These are phyloP conservation scores for Fonsecaea monophora DNA, from an alignment of 2,329 filamentous ascomycete genomes.

Conservation along the genomic window DNA sequence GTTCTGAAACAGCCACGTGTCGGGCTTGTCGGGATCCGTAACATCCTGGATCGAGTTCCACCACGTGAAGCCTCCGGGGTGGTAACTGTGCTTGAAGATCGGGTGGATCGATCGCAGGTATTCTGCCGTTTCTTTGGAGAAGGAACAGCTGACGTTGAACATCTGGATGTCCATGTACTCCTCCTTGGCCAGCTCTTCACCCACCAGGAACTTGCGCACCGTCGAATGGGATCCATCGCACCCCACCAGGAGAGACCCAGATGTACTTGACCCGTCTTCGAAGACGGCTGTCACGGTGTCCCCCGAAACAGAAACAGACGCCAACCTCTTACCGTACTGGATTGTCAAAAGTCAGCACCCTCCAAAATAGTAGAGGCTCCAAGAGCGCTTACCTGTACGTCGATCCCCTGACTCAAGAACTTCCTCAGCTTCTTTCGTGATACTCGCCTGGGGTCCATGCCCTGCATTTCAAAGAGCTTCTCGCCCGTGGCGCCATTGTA, in stretches of 20 bases:
- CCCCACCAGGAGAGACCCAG: conserved; percentile 31
- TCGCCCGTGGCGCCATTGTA: conserved; percentile 31
- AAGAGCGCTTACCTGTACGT: conserved; percentile 7
- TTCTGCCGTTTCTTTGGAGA: conserved; percentile 29
- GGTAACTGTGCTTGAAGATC: conserved; percentile 31
- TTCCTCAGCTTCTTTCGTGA: conserved; percentile 23
- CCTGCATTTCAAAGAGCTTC: conserved; percentile 25
- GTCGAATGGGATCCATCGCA: conserved; percentile 31
- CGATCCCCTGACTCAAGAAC: conserved; percentile 23
- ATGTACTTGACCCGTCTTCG: conserved; percentile 25
- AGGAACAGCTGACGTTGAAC: conserved; percentile 22
- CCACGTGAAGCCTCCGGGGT: conserved; percentile 17
- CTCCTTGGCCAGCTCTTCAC: conserved; percentile 12
- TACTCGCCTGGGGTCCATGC: conserved; percentile 13
- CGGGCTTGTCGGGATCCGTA: conserved; percentile 24
- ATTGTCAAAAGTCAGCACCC: background rate
- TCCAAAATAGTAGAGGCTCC: background rate
- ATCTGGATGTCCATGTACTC: conserved; percentile 18
- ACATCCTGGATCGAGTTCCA: conserved; percentile 24
- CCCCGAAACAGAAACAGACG: conserved; percentile 5
- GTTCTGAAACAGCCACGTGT: conserved; percentile 29
- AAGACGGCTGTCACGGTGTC: conserved; percentile 18
- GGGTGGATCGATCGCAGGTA: conserved; percentile 32
- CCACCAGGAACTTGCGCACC: conserved; percentile 26
- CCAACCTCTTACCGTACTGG: conserved; percentile 21